A percentile compares a stretch with the other conserved stretches of the same genome.
These are phyloP conservation scores for Escallonia herrerae DNA, from an alignment of 129 eudicot genomes.

Conservation along the genomic window DNA sequence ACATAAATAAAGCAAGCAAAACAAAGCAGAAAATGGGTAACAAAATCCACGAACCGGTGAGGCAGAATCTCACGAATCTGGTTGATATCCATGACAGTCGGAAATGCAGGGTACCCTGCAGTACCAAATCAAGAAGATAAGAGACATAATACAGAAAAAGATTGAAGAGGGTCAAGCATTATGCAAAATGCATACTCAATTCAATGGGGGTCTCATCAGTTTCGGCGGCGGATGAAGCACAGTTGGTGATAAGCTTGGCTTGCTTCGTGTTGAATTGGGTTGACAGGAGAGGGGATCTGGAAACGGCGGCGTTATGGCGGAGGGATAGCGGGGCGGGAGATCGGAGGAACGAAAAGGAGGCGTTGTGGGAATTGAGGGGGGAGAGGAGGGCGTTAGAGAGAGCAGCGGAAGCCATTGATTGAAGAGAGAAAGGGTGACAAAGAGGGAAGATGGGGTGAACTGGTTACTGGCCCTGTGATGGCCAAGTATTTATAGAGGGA, in stretches of 20 bases:
- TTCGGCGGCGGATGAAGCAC: slow-evolving; percentile 33
- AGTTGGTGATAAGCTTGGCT: slow-evolving; percentile 31
- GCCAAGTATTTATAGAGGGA: slow-evolving; percentile 25
- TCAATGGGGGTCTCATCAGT: slow-evolving; percentile 63
- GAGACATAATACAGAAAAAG: neutral
- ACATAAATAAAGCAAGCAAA: neutral
- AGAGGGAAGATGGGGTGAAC: neutral
- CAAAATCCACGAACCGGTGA: slow-evolving; percentile 57
- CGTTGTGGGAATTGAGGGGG: slow-evolving; percentile 21
- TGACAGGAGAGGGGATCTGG: slow-evolving; percentile 47
- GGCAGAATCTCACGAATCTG: slow-evolving; percentile 94
- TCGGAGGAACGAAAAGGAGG: slow-evolving; percentile 15
- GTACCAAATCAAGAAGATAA: neutral
- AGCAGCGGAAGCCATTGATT: slow-evolving; percentile 80
- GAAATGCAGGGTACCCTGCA: slow-evolving; percentile 84
- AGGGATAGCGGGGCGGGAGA: neutral
- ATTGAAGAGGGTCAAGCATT: neutral
- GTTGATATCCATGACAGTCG: slow-evolving; percentile 81
- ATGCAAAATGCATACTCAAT: slow-evolving; percentile 36
- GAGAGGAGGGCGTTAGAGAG: slow-evolving; percentile 51
- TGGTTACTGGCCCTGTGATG: neutral
- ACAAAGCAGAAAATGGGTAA: neutral
- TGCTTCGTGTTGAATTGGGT: slow-evolving; percentile 27
- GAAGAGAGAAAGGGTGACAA: slow-evolving; percentile 4
- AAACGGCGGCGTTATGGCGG: neutral